phyloP scores from a whole-genome alignment of 768 basidiomycete genomes.

The Lactifluus rugatus region DNA sequence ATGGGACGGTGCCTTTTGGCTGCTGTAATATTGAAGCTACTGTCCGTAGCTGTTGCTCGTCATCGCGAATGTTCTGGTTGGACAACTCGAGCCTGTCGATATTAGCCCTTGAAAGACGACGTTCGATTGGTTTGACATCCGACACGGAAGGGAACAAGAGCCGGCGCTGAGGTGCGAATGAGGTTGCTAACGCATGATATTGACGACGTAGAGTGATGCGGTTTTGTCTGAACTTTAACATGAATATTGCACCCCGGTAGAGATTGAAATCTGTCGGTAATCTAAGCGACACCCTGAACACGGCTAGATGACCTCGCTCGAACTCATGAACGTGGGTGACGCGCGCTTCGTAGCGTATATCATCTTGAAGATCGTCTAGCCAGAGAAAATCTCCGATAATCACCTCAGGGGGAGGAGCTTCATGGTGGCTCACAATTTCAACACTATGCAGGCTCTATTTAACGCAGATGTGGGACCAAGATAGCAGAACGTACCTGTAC shows the following conservation, averaged over 20 bases:
- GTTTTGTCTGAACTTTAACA: conserved; percentile 45
- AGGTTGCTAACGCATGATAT: conserved; percentile 45
- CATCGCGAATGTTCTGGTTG: conserved; percentile 37
- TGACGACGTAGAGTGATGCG: conserved; percentile 47
- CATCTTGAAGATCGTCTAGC: conserved; percentile 9
- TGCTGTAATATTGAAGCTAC: conserved; percentile 38
- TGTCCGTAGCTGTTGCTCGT: conserved; percentile 40
- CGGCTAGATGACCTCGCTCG: conserved; percentile 17
- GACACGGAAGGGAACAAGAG: conserved; percentile 39
- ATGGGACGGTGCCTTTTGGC: conserved; percentile 40
- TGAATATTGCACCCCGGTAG: conserved; percentile 32
- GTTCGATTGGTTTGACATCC: conserved; percentile 23
- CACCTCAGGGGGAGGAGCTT: conserved; percentile 8
- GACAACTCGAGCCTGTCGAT: conserved; percentile 22
- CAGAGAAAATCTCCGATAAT: conserved; percentile 6
- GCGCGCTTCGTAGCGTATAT: conserved; percentile 11
- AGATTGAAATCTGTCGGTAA: conserved; percentile 37
- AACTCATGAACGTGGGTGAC: not conserved
- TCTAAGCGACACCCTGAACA: conserved; percentile 39
- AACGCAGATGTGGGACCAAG: not conserved
- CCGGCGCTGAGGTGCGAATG: conserved; percentile 33
- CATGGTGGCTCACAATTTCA: conserved; percentile 4
- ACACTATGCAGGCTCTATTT: not conserved
- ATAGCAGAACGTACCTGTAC: not conserved
- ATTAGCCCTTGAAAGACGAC: conserved; percentile 12